phyloP scores from a whole-genome alignment of 2,329 filamentous ascomycete species.

The Sclerotinia subarctica region DNA sequence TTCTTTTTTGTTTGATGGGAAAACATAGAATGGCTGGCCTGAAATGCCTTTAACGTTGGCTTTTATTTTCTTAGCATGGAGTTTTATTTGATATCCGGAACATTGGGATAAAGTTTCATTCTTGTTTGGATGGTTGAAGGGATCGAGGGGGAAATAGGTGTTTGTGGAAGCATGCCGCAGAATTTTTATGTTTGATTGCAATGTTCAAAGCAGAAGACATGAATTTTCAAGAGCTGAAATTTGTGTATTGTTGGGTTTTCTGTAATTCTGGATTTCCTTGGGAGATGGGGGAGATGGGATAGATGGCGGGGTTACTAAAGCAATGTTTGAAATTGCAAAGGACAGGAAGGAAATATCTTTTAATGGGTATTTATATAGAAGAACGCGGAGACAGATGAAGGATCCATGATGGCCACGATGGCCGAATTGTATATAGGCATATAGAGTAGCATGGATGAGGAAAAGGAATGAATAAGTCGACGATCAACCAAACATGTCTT shows the following conservation, averaged over 20 bases:
- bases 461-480: not conserved
- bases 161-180: not conserved
- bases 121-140: slow-evolving; percentile 5
- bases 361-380: not conserved
- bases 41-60: slow-evolving; percentile 3
- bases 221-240: slow-evolving; percentile 38
- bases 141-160: not conserved
- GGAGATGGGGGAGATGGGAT: not conserved
- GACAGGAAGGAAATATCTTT: not conserved
- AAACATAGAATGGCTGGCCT: slow-evolving; percentile 9
- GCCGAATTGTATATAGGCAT: slow-evolving; percentile 9
- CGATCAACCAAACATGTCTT: not conserved
- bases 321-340: not conserved
- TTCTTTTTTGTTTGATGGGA: slow-evolving; percentile 6
- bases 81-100: slow-evolving; percentile 13
- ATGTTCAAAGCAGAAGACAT: slow-evolving; percentile 23
- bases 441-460: not conserved
- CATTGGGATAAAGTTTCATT: slow-evolving; percentile 7
- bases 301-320: not conserved
- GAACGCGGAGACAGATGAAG: not conserved
- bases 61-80: slow-evolving; percentile 18
- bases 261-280: slow-evolving; percentile 12
- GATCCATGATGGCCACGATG: not conserved
- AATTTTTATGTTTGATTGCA: slow-evolving; percentile 9
- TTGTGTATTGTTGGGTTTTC: slow-evolving; percentile 27